Percentiles rank a stretch among this genome's conserved stretches.
These are phyloP conservation scores for Liriodendron chinense DNA, from an alignment of 164 flowering plant species.

Conservation along the genomic window DNA sequence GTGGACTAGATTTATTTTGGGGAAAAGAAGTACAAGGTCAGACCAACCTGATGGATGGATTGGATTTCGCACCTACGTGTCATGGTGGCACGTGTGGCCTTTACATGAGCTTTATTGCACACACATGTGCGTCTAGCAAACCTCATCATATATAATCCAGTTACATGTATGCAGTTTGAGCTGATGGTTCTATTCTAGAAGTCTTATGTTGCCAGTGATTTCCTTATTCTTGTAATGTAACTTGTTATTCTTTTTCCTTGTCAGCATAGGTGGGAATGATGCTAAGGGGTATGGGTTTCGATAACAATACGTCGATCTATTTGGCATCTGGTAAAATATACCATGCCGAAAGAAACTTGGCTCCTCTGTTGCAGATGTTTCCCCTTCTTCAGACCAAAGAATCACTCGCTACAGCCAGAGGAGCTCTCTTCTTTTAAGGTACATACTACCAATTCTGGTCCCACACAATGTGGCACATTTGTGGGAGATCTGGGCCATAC, in stretches of 20 bases:
- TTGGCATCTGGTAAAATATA: constrained; percentile 80
- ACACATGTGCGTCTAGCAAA: no score
- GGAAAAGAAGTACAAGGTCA: no score
- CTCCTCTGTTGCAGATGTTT: constrained; percentile 67
- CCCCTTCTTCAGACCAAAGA: constrained; percentile 73
- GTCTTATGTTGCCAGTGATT: neutral
- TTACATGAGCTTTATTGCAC: no score
- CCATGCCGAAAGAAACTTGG: constrained; percentile 47
- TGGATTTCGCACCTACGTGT: no score
- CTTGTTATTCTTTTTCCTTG: constrained; percentile 24
- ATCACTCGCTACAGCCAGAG: constrained; percentile 55
- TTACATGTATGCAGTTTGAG: no score
- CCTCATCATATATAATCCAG: no score
- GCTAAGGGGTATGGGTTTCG: constrained; percentile 90
- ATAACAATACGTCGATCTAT: constrained; percentile 65
- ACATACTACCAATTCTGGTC: neutral
- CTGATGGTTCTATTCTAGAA: neutral
- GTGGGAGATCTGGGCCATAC: neutral
- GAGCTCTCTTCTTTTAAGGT: constrained; percentile 74
- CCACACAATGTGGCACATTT: neutral
- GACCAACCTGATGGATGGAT: no score
- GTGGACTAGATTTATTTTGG: no score
- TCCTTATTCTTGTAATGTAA: neutral
- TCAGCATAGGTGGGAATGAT: constrained; percentile 82
- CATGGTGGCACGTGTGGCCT: no score